Evolutionary conservation across 2,329 filamentous ascomycete species (phyloP), one percentile per base, ranked within the genome.

Genomic region (Phoma sp.): DNA sequence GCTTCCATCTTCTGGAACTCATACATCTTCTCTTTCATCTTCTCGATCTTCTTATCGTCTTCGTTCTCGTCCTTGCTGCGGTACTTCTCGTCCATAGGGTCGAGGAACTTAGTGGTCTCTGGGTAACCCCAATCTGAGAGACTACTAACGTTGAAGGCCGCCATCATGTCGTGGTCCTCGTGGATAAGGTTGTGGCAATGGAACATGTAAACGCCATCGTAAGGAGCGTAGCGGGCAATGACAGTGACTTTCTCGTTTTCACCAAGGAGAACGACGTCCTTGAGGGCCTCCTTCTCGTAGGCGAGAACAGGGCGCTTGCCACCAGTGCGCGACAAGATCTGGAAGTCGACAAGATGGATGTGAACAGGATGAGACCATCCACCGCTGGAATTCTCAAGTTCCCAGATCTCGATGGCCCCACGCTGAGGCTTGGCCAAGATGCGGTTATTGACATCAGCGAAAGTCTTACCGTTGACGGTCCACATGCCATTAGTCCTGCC

Each of bases 331-430:
- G 72, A 75, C 18, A 85, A 61, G 41, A 86, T 77, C 51, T 81
- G 78, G 70, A 86, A 82, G 62, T 86, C 83, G 52, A 87, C 78
- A 2, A 86, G 75, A 60, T 86, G 84, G 41, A 86, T 79, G 67
- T 86, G 84, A 23, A 78, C 71, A 0, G 82, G 83, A 59, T 86
- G 83, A 2, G 78, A 77, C 72, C 81, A 82, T 22, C 78, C 79
- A 18, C 80, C 82, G 5, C 75, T 76, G 24, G 69, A 73, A 66
- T 86, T 85, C 55, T 78, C 59, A 3, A 77, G 60, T 25, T 68
- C 62, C 75, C 75, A 77, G 10, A 74, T 64, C 53, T 77, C 74
- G 22, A 72, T 64, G 0, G 64, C 57, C 7, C 75, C 75, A 29
- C 72, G 69, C 18, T 58, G 49, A 4, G 73, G 72, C 48, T 70